Base-by-base conservation (phyloP, 306 rosid genomes). In the Argentina anserina region DNA sequence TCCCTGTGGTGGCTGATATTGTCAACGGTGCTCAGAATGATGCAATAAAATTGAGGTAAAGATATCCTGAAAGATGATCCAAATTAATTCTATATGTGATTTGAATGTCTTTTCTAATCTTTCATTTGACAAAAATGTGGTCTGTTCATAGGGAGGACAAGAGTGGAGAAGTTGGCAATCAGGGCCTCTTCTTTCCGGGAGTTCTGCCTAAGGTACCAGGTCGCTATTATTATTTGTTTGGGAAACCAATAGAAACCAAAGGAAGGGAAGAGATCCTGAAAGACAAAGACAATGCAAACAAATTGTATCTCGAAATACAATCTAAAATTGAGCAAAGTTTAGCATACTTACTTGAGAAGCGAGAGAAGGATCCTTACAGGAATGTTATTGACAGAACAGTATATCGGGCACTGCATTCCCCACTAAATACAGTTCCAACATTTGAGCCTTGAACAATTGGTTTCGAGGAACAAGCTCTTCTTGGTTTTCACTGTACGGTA, bases 311-410 rank as follows among this genome's bases (percentile, higher is more conserved):
- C 79, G 79, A 90, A 68, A 81, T 95, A 59, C 89, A 95, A 81
- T 91, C 97, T 15, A 82, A 90, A 72, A 91, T 95, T 43, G 86
- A 90, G 81, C 17, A 42, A 47, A 80, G 84, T 43, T 21, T 91
- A 37, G 84, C 81, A 42, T 91, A 90, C 85, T 84, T 95, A 83
- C 65, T 95, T 76, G 81, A 84, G 85, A 95, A 91, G 87, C 75
- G 99, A 55, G 83, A 87, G 86, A 88, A 95, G 75, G 99, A 95
- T 84, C 99, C 99, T 12, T 89, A 78, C 41, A 83, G 99, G 87
- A 95, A 62, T 76, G 1, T 95, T n/a, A 55, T 88, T 4, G 86
- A 87, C 65, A 84, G 97, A 81, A 86, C 86, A 43, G 23, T 86
- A 17, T 81, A 86, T 43, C 72, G 84, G 77, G 82, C 87, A 26